Conservation (phyloP, 2,329 filamentous ascomycete species). For the Sclerotinia spermophila region DNA sequence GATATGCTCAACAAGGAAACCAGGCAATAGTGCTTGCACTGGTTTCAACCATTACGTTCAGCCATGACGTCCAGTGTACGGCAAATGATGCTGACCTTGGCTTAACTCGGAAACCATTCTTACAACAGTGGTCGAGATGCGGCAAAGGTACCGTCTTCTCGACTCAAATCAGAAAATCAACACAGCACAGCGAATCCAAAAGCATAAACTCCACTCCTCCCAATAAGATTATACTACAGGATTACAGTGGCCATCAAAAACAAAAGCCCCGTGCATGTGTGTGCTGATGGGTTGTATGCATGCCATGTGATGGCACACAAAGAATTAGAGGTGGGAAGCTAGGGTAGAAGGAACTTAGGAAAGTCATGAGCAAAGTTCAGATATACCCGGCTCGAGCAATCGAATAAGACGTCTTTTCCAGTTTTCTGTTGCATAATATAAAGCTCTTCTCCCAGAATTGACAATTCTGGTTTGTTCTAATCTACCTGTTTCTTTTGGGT, state of each 20-base stretch:
- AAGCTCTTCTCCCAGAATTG: background rate
- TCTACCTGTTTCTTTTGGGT: background rate
- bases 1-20: background rate
- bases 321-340: background rate
- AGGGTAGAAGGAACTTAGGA: too few species aligned
- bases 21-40: background rate
- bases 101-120: background rate
- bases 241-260: background rate
- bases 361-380: background rate
- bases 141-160: background rate
- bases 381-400: background rate
- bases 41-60: too few species aligned
- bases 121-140: background rate
- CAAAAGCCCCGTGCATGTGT: background rate
- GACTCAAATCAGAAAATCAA: background rate
- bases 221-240: background rate
- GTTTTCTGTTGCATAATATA: background rate
- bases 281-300: background rate
- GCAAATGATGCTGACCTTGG: background rate
- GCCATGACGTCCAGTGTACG: too few species aligned
- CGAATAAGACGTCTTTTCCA: background rate
- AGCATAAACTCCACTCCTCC: background rate
- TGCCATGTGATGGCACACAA: background rate
- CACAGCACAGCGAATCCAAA: too few species aligned
- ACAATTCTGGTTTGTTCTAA: background rate